Base-by-base conservation (phyloP, 2,329 filamentous ascomycete genomes). In the Beauveria varroae region DNA sequence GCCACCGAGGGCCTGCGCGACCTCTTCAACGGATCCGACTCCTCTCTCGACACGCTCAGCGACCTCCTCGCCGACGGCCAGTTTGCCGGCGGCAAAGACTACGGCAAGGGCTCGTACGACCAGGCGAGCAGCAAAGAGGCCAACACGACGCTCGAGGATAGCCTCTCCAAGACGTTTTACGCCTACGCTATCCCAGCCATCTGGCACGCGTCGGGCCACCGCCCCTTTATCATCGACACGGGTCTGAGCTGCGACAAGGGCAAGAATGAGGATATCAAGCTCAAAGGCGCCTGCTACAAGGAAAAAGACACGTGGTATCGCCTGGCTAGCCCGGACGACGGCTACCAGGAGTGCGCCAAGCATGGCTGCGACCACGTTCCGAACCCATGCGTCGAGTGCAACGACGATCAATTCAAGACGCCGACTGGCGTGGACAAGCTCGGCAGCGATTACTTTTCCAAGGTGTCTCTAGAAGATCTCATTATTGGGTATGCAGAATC, bases 121-220 rank as follows among this genome's bases (percentile, higher is more conserved):
- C 43, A 47, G 26, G 41, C 55, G 9, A 47, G 41, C 44, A 43
- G 30, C 26, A 30, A 52, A 30, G 49, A 64, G 34, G 49, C 51
- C n/a, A 54, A 40, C 22, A 22, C 2, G 40, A 26, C 40, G 1
- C 46, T 67, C 37, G 22, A 65, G 26, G 24, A 34, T 26, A 64
- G 64, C 60, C 56, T 69, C 43, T 10, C 47, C 56, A 71, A 68
- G 61, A 51, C 67, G 43, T 67, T 74, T 57, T 74, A 65, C 58
- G 70, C 64, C 49, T 72, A 64, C 50, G 64, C 69, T 51, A 72
- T 75, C 59, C 72, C 73, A 8, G 58, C 62, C 16, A 47, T 71
- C 3, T 75, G 73, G 74, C 61, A 62, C 14, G 55, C 54, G 34
- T 68, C 71, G 5, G 63, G 64, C 4, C 63, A 62, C 9, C 64